phyloP scores from a whole-genome alignment of 2,329 filamentous ascomycete species.

The Whalleya microplaca region DNA sequence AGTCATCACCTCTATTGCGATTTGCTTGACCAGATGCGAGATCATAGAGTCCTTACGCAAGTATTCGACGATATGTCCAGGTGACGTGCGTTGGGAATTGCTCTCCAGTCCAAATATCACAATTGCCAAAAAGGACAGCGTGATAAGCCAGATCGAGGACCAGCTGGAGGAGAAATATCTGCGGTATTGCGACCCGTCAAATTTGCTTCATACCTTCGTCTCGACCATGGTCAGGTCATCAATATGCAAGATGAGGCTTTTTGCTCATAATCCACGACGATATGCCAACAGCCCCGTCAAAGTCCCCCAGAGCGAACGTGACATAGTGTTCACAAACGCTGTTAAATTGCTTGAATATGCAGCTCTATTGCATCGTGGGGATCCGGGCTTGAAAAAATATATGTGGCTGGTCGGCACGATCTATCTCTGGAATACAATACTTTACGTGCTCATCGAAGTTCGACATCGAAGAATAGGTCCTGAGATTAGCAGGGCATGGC shows the following conservation, averaged over 20 bases:
- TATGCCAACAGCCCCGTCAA: constrained; percentile 14
- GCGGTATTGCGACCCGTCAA: constrained; percentile 40
- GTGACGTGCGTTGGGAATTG: constrained; percentile 19
- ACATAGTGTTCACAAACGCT: constrained; percentile 28
- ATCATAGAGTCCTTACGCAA: constrained; percentile 44
- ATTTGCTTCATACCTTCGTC: constrained; percentile 23
- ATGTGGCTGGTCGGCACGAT: constrained; percentile 33
- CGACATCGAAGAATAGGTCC: constrained; percentile 31
- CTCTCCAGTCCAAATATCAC: constrained; percentile 13
- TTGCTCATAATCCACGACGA: constrained; percentile 25
- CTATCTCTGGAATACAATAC: constrained; percentile 37
- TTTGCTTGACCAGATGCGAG: constrained; percentile 45
- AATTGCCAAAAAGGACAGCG: constrained; percentile 22
- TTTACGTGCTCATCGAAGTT: constrained; percentile 37
- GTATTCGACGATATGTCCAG: constrained; percentile 38
- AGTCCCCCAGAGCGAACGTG: constrained; percentile 24
- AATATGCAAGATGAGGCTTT: constrained; percentile 29
- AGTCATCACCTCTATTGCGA: constrained; percentile 51
- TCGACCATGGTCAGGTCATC: constrained; percentile 19
- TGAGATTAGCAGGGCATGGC: constrained; percentile 35
- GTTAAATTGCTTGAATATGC: constrained; percentile 29
- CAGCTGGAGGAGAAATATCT: constrained; percentile 41
- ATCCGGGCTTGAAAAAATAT: constrained; percentile 31
- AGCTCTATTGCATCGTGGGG: constrained; percentile 19
- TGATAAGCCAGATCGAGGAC: constrained; percentile 41